A percentile compares a stretch with the other conserved stretches of the same genome.
phyloP scores from a whole-genome alignment of 1,284 basidiomycete species.

The Mycosarcoma maydis region DNA sequence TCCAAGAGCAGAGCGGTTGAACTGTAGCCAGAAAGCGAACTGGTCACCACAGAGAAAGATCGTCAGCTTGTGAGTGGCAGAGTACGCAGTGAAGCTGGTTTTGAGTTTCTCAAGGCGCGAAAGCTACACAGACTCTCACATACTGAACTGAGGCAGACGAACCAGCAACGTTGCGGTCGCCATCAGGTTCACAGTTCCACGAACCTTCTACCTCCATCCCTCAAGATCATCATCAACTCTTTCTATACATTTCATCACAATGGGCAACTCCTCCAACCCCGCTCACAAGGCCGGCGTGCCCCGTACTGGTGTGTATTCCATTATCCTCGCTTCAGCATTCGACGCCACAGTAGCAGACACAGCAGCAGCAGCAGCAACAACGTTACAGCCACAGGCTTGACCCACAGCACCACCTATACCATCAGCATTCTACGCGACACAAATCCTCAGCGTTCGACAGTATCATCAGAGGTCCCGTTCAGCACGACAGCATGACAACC shows the following conservation, averaged over 20 bases:
- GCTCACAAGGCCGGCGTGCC: slow-evolving; percentile 65
- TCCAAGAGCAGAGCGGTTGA: too few species aligned
- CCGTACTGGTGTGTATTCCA: slow-evolving; percentile 55
- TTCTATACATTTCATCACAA: slow-evolving; percentile 43
- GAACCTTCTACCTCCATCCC: slow-evolving; percentile 38
- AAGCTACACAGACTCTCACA: too few species aligned
- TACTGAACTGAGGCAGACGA: neutral
- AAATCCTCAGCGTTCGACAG: too few species aligned
- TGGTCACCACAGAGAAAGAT: too few species aligned
- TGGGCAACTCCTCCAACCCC: slow-evolving; percentile 65
- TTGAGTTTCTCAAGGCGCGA: too few species aligned
- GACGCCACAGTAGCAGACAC: slow-evolving; percentile 3
- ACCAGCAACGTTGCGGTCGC: slow-evolving; percentile 21
- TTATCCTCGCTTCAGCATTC: slow-evolving; percentile 11
- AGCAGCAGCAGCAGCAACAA: slow-evolving; percentile 5
- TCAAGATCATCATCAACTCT: slow-evolving; percentile 47
- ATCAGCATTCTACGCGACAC: too few species aligned
- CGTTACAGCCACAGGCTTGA: neutral
- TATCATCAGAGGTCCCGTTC: too few species aligned
- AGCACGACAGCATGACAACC: neutral
- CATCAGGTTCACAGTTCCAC: slow-evolving; percentile 15
- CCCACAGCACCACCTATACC: slow-evolving; percentile 1
- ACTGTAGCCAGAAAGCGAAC: too few species aligned
- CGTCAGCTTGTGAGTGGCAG: too few species aligned
- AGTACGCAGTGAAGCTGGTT: too few species aligned